Conservation (phyloP, 768 basidiomycete species). For the Suillus ampliporus region DNA sequence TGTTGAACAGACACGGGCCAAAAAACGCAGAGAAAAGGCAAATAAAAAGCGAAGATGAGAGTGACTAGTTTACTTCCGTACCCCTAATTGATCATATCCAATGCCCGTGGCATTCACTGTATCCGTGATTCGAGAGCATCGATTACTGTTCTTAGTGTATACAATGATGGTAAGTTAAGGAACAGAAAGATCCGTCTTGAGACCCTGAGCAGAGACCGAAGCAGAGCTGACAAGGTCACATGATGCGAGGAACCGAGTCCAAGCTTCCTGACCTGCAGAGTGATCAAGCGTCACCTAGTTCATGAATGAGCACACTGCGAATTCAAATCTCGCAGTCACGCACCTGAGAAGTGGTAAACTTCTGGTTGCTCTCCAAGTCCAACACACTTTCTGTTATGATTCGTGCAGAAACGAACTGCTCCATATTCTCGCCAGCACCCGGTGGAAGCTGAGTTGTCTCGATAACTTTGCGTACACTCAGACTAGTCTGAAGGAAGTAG, state of each 20-base stretch:
- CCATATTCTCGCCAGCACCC: slow-evolving; percentile 8
- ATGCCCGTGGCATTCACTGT: neutral
- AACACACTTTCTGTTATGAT: slow-evolving; percentile 52
- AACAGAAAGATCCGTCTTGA: neutral
- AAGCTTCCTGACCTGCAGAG: slow-evolving; percentile 41
- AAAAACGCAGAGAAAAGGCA: slow-evolving; percentile 80
- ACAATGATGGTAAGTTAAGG: neutral
- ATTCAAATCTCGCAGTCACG: slow-evolving; percentile 15
- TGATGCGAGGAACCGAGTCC: slow-evolving; percentile 49
- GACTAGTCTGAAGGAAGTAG: slow-evolving; percentile 54
- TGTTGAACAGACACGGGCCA: slow-evolving; percentile 69
- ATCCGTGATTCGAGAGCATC: neutral
- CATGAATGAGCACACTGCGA: slow-evolving; percentile 9
- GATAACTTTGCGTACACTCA: slow-evolving; percentile 52
- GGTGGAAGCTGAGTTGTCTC: slow-evolving; percentile 28
- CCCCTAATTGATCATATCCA: neutral
- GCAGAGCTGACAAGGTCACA: slow-evolving; percentile 50
- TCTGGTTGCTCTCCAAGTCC: slow-evolving; percentile 61
- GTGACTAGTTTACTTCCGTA: neutral
- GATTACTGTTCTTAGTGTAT: neutral
- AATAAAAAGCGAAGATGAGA: slow-evolving; percentile 60
- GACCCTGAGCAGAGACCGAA: slow-evolving; percentile 32
- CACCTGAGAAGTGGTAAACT: slow-evolving; percentile 61
- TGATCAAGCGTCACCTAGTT: slow-evolving; percentile 53
- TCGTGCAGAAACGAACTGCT: slow-evolving; percentile 14